Evolutionary conservation across 352 stramenopile species (phyloP), one percentile per base, ranked within the genome.

Genomic region (Globisporangium spiculum): DNA sequence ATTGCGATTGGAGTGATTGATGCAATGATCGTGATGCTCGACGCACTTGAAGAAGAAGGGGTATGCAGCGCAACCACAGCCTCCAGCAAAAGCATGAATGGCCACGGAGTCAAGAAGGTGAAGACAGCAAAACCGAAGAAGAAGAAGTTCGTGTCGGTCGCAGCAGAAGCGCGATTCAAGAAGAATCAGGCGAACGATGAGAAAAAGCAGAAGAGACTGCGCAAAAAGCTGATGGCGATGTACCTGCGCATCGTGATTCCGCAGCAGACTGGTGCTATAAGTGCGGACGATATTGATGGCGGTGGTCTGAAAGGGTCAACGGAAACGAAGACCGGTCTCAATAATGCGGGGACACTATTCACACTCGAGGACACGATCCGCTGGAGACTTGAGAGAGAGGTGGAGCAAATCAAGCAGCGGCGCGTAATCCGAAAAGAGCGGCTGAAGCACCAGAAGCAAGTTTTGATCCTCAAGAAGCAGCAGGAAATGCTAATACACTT

Each of bases 1-100:
- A 74, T 92, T 44, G 81, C 83, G 16, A 65, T 84, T 7, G 74
- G 69, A 1, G 83, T 90, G 22, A 75, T 83, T 3, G 80, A 92
- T 32, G 63, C 72, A 1, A 72, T 86, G 72, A 58, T 83, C 24
- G 44, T 61, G 14, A 60, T 90, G 18, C 65, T 87, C 12, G 75
- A 86, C 30, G 58, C 18, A 10, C 67, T 83, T 2, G 77, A 84
- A 61, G 26, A 59, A 18, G n/a, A 59, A n/a, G 14, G 57, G 3
- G 36, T 65, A 32, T n/a, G 30, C 24, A 46, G 18, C 20, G 26
- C 18, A 50, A 5, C 18, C 22, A 14, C 8, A 24, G 10, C 24
- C 20, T 7, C 18, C 8, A 56, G 41, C 2, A 62, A 9, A 4
- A 67, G 12, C 26, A 56, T 54, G 26, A 71, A 71, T 14, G 68